These are phyloP conservation scores for Aurantiochytrium sp. DNA, from an alignment of 108 stramenopile genomes.

Conservation along the genomic window DNA sequence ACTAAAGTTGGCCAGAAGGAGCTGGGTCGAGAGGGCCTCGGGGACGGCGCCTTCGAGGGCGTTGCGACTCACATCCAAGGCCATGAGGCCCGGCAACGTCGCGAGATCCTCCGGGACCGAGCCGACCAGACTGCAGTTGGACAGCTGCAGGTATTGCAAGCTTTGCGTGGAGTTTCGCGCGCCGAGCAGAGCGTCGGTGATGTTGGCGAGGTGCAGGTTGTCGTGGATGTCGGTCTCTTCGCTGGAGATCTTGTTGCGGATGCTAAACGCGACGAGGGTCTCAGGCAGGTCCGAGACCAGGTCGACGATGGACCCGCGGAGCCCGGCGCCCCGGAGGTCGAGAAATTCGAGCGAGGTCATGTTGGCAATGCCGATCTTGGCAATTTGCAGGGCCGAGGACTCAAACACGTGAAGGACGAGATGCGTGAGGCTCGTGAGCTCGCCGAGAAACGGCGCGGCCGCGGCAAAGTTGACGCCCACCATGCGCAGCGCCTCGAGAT, in stretches of 20 bases:
- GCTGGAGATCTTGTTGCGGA: not conserved
- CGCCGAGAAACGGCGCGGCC: too few species aligned
- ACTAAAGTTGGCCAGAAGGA: not conserved
- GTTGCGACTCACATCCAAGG: not conserved
- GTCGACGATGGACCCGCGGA: not conserved
- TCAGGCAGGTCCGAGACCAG: not conserved
- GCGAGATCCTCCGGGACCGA: not conserved
- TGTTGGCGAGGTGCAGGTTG: not conserved
- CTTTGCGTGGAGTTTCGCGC: not conserved
- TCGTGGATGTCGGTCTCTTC: not conserved
- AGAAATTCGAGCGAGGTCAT: not conserved
- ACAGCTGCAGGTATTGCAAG: not conserved
- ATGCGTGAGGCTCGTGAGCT: too few species aligned
- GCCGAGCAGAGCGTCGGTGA: not conserved
- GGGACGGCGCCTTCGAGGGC: not conserved
- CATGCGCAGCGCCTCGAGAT: too few species aligned
- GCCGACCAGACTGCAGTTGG: not conserved
- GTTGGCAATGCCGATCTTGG: not conserved
- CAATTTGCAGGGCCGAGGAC: not conserved
- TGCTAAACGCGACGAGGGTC: not conserved
- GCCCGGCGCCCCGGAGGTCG: not conserved
- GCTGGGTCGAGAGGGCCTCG: not conserved
- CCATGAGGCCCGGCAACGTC: not conserved
- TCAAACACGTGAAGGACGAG: not conserved
- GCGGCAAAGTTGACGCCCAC: too few species aligned